Conservation (phyloP, 208 protist species). For the Leishmania aethiopica region DNA sequence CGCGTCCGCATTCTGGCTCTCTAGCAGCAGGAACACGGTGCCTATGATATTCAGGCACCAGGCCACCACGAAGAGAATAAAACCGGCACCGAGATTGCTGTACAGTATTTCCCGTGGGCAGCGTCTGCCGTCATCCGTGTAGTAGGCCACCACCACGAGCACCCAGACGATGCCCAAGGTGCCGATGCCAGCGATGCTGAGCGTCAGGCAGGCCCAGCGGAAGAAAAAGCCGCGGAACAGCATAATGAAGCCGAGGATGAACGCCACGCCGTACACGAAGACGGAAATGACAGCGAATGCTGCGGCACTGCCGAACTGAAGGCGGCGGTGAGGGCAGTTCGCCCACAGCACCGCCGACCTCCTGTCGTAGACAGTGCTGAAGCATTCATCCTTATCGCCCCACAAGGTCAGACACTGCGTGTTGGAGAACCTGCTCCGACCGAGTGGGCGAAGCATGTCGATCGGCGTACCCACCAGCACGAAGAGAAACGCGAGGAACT, state of each 20-base stretch:
- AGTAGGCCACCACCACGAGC: constrained; percentile 34
- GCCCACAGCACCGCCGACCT: too few species aligned
- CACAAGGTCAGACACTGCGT: background rate
- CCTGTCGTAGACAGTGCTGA: constrained; percentile 15
- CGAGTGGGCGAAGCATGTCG: constrained; percentile 58
- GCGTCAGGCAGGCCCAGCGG: constrained; percentile 31
- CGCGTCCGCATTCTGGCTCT: too few species aligned
- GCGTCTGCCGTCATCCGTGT: background rate
- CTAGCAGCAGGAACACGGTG: constrained; percentile 36
- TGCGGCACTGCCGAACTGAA: constrained; percentile 44
- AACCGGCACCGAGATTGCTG: constrained; percentile 37
- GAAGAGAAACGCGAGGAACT: constrained; percentile 49
- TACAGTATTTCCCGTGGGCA: too few species aligned
- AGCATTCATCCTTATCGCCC: constrained; percentile 14
- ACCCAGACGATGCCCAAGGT: constrained; percentile 33
- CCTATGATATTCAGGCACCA: constrained; percentile 43
- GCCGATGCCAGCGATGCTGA: constrained; percentile 36
- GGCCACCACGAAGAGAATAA: constrained; percentile 34
- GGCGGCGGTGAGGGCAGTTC: too few species aligned
- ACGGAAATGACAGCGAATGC: constrained; percentile 28
- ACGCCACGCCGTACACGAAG: too few species aligned
- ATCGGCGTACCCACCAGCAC: constrained; percentile 57
- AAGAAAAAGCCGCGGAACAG: constrained; percentile 52
- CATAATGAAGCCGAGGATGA: constrained; percentile 29
- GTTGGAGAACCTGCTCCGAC: background rate